phyloP scores from a whole-genome alignment of 1,139 yeast species.

The Zhuliangozyma parablackwelliae region DNA sequence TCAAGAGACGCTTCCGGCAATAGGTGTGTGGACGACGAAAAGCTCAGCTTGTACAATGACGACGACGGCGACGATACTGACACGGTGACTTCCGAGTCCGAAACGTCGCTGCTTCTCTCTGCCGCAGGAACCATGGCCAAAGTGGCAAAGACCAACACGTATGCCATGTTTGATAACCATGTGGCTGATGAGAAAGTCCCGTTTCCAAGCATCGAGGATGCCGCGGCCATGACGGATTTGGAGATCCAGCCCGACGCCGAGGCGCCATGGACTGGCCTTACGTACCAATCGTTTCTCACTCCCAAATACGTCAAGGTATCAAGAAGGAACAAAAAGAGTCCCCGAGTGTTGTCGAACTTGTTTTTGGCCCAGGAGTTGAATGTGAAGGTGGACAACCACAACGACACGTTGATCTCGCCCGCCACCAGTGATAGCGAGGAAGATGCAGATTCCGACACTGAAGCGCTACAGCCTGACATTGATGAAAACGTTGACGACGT shows the following conservation, averaged over 20 bases:
- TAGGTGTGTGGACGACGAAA: conserved; percentile 8
- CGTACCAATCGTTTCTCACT: conserved; percentile 36
- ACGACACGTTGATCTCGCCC: neutral
- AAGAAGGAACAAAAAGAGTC: conserved; percentile 41
- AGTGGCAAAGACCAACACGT: conserved; percentile 1
- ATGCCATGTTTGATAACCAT: conserved; percentile 10
- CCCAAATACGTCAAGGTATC: conserved; percentile 54
- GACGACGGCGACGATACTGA: conserved; percentile 10
- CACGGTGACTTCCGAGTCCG: conserved; percentile 5
- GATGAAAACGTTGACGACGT: neutral
- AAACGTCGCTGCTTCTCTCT: conserved; percentile 3
- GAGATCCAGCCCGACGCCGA: conserved; percentile 11
- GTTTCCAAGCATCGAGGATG: conserved; percentile 10
- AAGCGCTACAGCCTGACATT: conserved; percentile 2
- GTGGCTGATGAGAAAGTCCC: conserved; percentile 10
- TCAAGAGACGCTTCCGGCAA: neutral
- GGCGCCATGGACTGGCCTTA: conserved; percentile 29
- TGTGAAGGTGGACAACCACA: conserved; percentile 6
- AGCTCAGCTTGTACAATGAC: conserved; percentile 10
- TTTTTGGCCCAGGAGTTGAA: conserved; percentile 80
- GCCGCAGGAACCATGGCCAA: conserved; percentile 1
- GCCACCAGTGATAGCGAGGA: conserved; percentile 4
- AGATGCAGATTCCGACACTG: conserved; percentile 8
- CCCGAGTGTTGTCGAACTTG: conserved; percentile 48
- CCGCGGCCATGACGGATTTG: conserved; percentile 1